phyloP scores from a whole-genome alignment of 208 protist genomes.

The Entamoeba dispar region DNA sequence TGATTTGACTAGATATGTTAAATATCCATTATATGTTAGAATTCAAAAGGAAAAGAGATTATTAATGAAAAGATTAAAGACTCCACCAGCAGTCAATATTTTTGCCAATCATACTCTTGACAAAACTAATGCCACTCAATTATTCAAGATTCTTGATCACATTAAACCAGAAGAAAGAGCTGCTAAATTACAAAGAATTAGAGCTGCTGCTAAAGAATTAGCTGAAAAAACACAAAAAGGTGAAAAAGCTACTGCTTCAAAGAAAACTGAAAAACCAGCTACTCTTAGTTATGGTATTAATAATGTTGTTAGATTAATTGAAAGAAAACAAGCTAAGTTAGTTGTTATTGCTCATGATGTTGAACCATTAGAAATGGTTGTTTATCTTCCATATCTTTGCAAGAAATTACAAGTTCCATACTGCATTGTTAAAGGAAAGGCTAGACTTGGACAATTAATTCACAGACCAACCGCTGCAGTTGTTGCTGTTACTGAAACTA shows the following conservation, averaged over 20 bases:
- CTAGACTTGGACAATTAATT: slow-evolving; percentile 76
- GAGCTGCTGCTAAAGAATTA: slow-evolving; percentile 44
- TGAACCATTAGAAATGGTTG: slow-evolving; percentile 91
- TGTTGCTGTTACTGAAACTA: slow-evolving; percentile 75
- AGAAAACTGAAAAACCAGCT: slow-evolving; percentile 51
- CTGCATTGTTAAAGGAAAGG: slow-evolving; percentile 95
- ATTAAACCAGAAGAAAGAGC: slow-evolving; percentile 54
- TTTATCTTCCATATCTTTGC: slow-evolving; percentile 94
- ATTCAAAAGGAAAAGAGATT: slow-evolving; percentile 86
- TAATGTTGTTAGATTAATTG: slow-evolving; percentile 80
- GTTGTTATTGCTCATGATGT: slow-evolving; percentile 98
- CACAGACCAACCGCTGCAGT: slow-evolving; percentile 77
- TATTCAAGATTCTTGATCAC: slow-evolving; percentile 64
- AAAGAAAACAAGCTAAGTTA: slow-evolving; percentile 88
- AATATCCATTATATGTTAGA: slow-evolving; percentile 88
- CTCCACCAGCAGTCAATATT: slow-evolving; percentile 68
- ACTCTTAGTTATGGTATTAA: slow-evolving; percentile 80
- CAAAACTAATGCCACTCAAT: slow-evolving; percentile 20
- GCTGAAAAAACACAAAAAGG: neutral
- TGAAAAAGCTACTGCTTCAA: slow-evolving; percentile 20
- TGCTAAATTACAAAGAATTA: slow-evolving; percentile 70
- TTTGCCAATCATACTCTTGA: slow-evolving; percentile 42
- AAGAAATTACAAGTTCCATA: slow-evolving; percentile 91
- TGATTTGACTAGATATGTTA: slow-evolving; percentile 84
- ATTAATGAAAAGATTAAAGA: slow-evolving; percentile 83